Conservation (phyloP, 768 basidiomycete genomes). For the Leccinum sublutescens region DNA sequence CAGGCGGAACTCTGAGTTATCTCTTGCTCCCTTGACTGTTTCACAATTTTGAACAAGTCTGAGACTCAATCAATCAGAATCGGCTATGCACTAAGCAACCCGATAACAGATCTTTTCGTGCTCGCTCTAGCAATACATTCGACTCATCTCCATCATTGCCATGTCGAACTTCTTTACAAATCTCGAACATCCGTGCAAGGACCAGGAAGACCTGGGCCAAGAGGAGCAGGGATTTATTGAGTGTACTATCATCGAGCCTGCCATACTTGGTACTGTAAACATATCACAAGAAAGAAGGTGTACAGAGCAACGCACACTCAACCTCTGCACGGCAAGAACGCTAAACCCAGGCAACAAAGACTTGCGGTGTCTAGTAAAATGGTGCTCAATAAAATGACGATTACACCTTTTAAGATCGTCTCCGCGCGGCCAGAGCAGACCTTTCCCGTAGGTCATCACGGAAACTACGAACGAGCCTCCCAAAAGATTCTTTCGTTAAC, state of each 20-base stretch:
- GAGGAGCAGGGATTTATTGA: conserved; percentile 34
- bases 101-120: conserved; percentile 33
- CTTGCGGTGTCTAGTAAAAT: conserved; percentile 33
- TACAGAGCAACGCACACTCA: conserved; percentile 8
- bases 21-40: conserved; percentile 37
- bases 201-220: conserved; percentile 39
- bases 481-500: neutral
- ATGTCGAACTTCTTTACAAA: conserved; percentile 32
- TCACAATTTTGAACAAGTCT: neutral
- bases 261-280: neutral
- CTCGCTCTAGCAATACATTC: conserved; percentile 36
- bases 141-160: conserved; percentile 39
- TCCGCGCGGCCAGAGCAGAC: neutral
- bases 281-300: neutral
- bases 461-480: neutral
- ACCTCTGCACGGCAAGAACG: conserved; percentile 35
- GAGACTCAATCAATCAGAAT: neutral
- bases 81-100: conserved; percentile 18
- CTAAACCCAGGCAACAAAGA: conserved; percentile 40
- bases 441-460: neutral
- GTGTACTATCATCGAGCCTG: conserved; percentile 38
- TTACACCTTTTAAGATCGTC: neutral
- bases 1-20: conserved; percentile 21
- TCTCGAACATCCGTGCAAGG: conserved; percentile 28
- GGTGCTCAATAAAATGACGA: neutral